phyloP scores from a whole-genome alignment of 2,329 filamentous ascomycete species.

The Arthrobotrys pseudoclavata region DNA sequence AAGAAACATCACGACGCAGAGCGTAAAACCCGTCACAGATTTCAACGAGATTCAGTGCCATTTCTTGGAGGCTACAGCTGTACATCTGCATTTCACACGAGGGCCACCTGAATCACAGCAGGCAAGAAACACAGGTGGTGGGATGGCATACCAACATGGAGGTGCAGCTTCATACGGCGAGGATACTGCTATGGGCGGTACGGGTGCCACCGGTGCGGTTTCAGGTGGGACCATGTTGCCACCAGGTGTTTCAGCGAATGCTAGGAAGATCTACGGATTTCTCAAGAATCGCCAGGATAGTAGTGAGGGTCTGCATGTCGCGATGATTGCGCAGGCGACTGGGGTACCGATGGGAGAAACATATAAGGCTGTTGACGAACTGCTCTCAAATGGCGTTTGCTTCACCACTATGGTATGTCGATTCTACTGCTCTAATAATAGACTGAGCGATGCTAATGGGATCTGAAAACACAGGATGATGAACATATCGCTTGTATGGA shows the following conservation, averaged over 20 bases:
- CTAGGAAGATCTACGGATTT: constrained; percentile 79
- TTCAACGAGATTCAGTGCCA: constrained; percentile 96
- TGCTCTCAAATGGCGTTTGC: constrained; percentile 79
- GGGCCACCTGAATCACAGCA: constrained; percentile 71
- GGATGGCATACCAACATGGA: constrained; percentile 73
- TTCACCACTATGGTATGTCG: constrained; percentile 81
- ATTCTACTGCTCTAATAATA: constrained; percentile 61
- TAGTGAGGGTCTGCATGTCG: constrained; percentile 86
- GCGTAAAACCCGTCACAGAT: constrained; percentile 83
- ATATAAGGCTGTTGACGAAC: constrained; percentile 82
- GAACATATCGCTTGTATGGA: constrained; percentile 63
- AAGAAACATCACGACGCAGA: constrained; percentile 82
- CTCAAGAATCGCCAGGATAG: constrained; percentile 77
- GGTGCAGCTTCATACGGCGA: constrained; percentile 44
- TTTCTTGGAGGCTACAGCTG: constrained; percentile 87
- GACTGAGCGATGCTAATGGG: constrained; percentile 63
- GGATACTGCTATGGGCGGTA: constrained; percentile 64
- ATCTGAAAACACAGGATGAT: constrained; percentile 58
- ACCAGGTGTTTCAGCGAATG: constrained; percentile 71
- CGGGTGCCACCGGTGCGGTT: constrained; percentile 64
- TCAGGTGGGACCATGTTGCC: constrained; percentile 65
- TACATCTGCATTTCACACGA: constrained; percentile 85
- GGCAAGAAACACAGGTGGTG: constrained; percentile 64
- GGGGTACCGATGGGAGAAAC: constrained; percentile 79
- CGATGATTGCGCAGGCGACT: constrained; percentile 78